Conservation (phyloP, 2,329 filamentous ascomycete genomes). For the Alternaria sp. region DNA sequence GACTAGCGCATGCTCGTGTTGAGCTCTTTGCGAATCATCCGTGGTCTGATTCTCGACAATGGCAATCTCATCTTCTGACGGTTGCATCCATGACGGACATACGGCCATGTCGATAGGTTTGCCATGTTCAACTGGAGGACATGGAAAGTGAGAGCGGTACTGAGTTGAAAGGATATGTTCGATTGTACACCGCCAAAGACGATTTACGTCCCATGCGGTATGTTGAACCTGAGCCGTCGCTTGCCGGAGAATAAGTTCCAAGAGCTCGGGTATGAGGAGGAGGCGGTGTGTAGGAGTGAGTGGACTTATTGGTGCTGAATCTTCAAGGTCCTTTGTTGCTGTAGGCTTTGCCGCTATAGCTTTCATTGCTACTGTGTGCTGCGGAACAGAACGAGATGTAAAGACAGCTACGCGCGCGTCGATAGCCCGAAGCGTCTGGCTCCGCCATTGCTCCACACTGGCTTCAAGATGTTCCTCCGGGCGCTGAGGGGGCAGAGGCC, state of each 20-base stretch:
- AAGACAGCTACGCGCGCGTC: background rate
- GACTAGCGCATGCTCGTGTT: background rate
- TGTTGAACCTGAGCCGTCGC: background rate
- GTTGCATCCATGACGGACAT: background rate
- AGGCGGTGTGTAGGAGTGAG: background rate
- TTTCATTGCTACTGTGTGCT: background rate
- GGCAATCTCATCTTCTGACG: background rate
- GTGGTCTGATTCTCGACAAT: background rate
- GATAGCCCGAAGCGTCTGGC: background rate
- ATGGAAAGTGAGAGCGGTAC: background rate
- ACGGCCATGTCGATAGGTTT: background rate
- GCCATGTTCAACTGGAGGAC: background rate
- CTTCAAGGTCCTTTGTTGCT: background rate
- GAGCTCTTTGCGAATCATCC: background rate
- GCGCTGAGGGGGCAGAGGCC: background rate
- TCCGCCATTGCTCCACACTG: background rate
- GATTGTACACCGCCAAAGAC: background rate
- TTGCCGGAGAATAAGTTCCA: background rate
- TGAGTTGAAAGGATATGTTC: background rate
- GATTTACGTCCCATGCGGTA: background rate
- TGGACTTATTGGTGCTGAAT: background rate
- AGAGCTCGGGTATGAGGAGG: conserved; percentile 1
- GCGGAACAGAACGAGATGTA: background rate
- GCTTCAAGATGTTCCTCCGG: background rate
- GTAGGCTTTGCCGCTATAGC: background rate